A percentile compares a stretch with the other conserved stretches of the same genome.
Evolutionary conservation across 2,329 filamentous ascomycete species (phyloP).

Genomic region (Sarocladium kiliense): DNA sequence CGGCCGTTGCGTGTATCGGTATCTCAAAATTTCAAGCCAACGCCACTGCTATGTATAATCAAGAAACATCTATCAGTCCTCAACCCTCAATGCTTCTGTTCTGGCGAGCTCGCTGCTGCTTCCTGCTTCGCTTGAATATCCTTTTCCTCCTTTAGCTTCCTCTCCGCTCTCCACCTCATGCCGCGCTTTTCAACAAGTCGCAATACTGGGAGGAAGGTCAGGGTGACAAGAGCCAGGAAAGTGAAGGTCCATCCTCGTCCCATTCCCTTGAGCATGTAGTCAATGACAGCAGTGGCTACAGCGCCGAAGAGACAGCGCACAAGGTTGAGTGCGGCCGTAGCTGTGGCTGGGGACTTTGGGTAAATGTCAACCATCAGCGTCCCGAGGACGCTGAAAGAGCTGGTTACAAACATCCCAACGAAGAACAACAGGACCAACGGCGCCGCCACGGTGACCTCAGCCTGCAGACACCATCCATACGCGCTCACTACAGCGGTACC

Average conservation of each 20-base stretch:
- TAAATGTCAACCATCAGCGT: conserved; percentile 60
- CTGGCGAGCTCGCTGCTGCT: not conserved
- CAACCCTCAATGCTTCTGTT: not conserved
- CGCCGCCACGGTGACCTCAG: conserved; percentile 44
- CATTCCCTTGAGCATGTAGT: conserved; percentile 51
- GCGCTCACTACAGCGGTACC: conserved; percentile 48
- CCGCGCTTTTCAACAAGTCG: conserved; percentile 44
- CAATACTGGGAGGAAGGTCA: conserved; percentile 42
- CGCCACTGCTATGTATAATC: conserved; percentile 2
- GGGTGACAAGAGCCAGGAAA: conserved; percentile 47
- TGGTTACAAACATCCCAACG: conserved; percentile 53
- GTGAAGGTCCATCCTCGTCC: conserved; percentile 61
- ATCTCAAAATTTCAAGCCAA: not conserved
- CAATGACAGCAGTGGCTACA: conserved; percentile 52
- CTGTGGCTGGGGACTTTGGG: conserved; percentile 54
- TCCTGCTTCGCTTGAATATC: not conserved
- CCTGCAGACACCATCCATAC: conserved; percentile 54
- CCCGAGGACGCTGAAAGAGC: conserved; percentile 58
- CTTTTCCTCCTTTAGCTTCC: conserved; percentile 30
- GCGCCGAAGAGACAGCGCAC: conserved; percentile 58
- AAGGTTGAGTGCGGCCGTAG: conserved; percentile 60
- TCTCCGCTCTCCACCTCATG: conserved; percentile 45
- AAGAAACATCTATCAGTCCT: not conserved
- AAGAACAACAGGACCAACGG: conserved; percentile 53
- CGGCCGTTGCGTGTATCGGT: not conserved